These are phyloP conservation scores for Yamadazyma diospyri DNA, from an alignment of 1,139 yeast species.

Conservation along the genomic window DNA sequence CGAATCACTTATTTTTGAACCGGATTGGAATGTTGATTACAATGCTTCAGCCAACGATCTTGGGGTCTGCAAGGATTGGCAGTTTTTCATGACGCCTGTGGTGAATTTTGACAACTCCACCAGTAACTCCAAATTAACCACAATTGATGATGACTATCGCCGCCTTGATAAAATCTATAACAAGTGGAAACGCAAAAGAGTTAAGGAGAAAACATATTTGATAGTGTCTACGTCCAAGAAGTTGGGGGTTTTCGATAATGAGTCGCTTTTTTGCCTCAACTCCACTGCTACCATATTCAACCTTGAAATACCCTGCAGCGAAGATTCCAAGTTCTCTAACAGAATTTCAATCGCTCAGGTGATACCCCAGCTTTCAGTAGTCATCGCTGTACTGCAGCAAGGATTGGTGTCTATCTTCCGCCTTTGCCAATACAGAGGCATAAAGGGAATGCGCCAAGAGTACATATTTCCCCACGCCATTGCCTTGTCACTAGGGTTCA, in stretches of 20 bases:
- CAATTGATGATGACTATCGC: constrained; percentile 36
- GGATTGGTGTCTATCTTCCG: constrained; percentile 59
- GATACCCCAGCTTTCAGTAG: constrained; percentile 53
- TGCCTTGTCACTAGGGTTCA: constrained; percentile 22
- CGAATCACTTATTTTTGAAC: constrained; percentile 17
- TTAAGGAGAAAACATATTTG: constrained; percentile 21
- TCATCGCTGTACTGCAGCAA: constrained; percentile 54
- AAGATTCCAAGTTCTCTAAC: constrained; percentile 42
- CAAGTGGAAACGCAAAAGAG: constrained; percentile 2
- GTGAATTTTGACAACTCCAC: constrained; percentile 9
- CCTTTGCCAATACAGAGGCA: constrained; percentile 53
- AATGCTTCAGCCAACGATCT: no score
- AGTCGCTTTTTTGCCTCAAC: constrained; percentile 49
- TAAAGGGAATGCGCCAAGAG: constrained; percentile 62
- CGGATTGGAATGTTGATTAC: constrained; percentile 17
- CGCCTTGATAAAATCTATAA: constrained; percentile 24
- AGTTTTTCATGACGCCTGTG: constrained; percentile 33
- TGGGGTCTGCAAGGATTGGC: constrained; percentile 45
- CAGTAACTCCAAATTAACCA: constrained; percentile 21
- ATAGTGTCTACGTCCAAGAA: constrained; percentile 42
- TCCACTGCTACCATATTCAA: constrained; percentile 45
- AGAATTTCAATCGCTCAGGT: constrained; percentile 50
- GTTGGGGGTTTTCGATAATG: constrained; percentile 47
- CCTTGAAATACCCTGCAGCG: constrained; percentile 28
- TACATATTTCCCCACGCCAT: constrained; percentile 45